A percentile compares a stretch with the other conserved stretches of the same genome.
phyloP scores from a whole-genome alignment of 345 rosid genomes.

The Mangifera indica region DNA sequence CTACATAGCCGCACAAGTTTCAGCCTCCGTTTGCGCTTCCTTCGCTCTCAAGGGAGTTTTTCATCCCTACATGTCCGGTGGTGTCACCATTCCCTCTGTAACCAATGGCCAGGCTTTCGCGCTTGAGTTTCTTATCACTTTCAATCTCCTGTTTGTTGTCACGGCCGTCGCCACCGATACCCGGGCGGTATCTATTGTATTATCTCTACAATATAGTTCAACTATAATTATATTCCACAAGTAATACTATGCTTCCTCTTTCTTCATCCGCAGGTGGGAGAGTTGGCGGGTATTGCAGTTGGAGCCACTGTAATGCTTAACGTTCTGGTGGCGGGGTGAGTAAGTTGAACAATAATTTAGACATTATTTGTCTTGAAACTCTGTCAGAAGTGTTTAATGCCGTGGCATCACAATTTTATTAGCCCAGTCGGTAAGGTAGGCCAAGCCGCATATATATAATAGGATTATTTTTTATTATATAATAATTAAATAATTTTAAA shows the following conservation, averaged over 20 bases:
- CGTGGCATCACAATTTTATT: background rate
- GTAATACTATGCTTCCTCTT: background rate
- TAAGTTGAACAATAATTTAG: background rate
- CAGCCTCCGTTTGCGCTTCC: constrained; percentile 89
- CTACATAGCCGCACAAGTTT: constrained; percentile 81
- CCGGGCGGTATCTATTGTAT: constrained; percentile 63
- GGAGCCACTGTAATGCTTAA: constrained; percentile 98
- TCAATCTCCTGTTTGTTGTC: constrained; percentile 86
- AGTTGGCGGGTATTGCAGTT: constrained; percentile 93
- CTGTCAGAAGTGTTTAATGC: background rate
- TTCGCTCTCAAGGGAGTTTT: constrained; percentile 87
- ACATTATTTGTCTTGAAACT: too few relatives aligned
- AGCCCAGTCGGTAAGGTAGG: background rate
- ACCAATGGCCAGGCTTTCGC: constrained; percentile 81
- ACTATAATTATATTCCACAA: background rate
- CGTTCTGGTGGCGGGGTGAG: constrained; percentile 87
- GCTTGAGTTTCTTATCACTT: constrained; percentile 87
- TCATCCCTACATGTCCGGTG: constrained; percentile 88
- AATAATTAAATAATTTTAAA: too few relatives aligned
- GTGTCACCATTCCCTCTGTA: constrained; percentile 94
- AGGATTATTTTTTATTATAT: too few relatives aligned
- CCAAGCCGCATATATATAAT: background rate
- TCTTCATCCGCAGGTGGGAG: constrained; percentile 69
- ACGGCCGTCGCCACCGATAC: constrained; percentile 98
- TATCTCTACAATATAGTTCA: background rate